Evolutionary conservation across 2,329 filamentous ascomycete species (phyloP).

Genomic region (Furcasterigmium furcatum): DNA sequence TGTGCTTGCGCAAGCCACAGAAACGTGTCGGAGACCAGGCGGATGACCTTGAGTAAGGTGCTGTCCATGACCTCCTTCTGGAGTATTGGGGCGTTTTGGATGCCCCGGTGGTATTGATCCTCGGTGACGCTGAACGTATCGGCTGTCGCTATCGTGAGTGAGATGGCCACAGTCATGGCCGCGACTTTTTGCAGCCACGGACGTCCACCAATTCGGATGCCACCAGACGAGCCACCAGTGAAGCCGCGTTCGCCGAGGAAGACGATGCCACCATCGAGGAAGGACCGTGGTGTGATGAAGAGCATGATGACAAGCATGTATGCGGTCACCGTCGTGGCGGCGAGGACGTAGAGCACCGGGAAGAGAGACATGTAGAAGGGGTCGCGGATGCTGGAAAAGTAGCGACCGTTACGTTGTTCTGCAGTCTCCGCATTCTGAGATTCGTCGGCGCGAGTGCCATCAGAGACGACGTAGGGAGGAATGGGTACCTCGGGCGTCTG

Average conservation of each 20-base stretch:
- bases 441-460: constrained; percentile 34
- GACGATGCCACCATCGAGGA: constrained; percentile 80
- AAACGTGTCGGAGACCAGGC: constrained; percentile 93
- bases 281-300: constrained; percentile 90
- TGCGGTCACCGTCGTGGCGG: constrained; percentile 83
- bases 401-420: constrained; percentile 6
- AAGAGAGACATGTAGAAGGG: constrained; percentile 94
- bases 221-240: constrained; percentile 74
- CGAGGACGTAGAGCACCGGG: constrained; percentile 89
- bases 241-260: constrained; percentile 79
- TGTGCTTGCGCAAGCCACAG: constrained; percentile 97
- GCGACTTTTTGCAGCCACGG: constrained; percentile 91
- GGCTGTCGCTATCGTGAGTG: constrained; percentile 87
- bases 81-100: constrained; percentile 74
- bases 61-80: constrained; percentile 79
- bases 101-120: constrained; percentile 73
- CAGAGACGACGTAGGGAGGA: constrained; percentile 33
- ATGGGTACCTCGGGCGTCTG: constrained; percentile 23
- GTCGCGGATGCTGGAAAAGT: constrained; percentile 67
- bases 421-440: constrained; percentile 24
- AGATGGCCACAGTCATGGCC: constrained; percentile 71
- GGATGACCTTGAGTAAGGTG: constrained; percentile 82
- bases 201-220: constrained; percentile 83
- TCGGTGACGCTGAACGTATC: constrained; percentile 87
- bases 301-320: constrained; percentile 90